phyloP scores from a whole-genome alignment of 106 monocot species.

The Dendrobium huoshanense region DNA sequence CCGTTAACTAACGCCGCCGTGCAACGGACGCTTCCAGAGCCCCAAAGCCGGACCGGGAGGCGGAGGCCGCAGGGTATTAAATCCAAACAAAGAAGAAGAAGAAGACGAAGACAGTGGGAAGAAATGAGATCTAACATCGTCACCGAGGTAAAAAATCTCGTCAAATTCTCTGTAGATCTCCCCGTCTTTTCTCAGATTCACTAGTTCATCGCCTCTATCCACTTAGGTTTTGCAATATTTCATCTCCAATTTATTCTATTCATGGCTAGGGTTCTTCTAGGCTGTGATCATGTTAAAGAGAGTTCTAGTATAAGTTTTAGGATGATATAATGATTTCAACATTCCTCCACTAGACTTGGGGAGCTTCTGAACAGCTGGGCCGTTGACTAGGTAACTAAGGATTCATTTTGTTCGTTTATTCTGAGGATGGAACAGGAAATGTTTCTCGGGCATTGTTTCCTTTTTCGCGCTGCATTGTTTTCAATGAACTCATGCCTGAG shows the following conservation, averaged over 20 bases:
- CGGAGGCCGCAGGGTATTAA: too few species aligned
- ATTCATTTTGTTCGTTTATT: not conserved
- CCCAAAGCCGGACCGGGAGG: not conserved
- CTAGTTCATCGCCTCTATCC: not conserved
- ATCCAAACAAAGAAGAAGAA: not conserved
- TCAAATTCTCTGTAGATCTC: not conserved
- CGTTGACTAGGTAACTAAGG: not conserved
- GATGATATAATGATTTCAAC: not conserved
- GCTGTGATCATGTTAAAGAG: not conserved
- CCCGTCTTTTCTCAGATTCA: not conserved
- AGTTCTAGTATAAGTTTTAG: not conserved
- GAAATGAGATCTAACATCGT: constrained; percentile 12
- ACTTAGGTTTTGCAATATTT: not conserved
- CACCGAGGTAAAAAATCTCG: constrained; percentile 8
- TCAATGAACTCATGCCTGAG: not conserved
- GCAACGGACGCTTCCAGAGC: not conserved
- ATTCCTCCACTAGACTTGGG: not conserved
- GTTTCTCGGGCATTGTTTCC: not conserved
- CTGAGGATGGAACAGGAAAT: not conserved
- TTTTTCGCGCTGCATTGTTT: not conserved
- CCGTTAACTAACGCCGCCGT: not conserved
- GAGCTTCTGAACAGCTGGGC: not conserved
- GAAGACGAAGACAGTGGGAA: not conserved
- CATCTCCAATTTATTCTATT: not conserved
- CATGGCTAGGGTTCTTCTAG: not conserved